These are phyloP conservation scores for Coniella vitis DNA, from an alignment of 2,329 filamentous ascomycete species.

Conservation along the genomic window DNA sequence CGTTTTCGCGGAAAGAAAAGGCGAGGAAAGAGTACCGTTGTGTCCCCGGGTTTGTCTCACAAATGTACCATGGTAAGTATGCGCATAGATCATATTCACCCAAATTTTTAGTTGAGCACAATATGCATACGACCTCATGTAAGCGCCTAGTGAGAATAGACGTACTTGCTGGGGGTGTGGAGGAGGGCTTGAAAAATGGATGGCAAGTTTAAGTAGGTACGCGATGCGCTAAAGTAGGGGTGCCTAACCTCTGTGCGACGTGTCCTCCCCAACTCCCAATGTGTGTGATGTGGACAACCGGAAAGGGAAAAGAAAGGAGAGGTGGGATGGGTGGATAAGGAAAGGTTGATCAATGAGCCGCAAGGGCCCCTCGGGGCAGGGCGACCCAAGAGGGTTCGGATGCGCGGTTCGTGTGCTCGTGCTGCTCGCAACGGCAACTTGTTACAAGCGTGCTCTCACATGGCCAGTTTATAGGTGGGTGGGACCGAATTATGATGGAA, in stretches of 20 bases:
- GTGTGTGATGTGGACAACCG: not conserved
- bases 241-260: slow-evolving; percentile 3
- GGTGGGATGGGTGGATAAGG: not conserved
- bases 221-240: slow-evolving; percentile 1
- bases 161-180: too few species aligned
- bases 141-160: too few species aligned
- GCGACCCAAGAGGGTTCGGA: not conserved
- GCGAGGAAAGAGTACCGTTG: too few species aligned
- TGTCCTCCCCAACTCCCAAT: not conserved
- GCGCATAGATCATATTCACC: too few species aligned
- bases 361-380: too few species aligned
- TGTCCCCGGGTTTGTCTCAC: too few species aligned
- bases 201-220: not conserved
- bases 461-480: too few species aligned
- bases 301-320: not conserved
- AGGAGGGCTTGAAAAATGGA: not conserved
- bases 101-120: too few species aligned
- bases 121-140: too few species aligned
- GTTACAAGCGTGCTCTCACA: not conserved
- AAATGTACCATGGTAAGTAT: too few species aligned
- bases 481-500: not conserved
- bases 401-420: not conserved
- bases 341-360: not conserved
- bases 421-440: not conserved
- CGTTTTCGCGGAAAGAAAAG: too few species aligned